Base-by-base conservation (phyloP, 108 stramenopile genomes). In the Pseudonitzschia delicatissima region DNA sequence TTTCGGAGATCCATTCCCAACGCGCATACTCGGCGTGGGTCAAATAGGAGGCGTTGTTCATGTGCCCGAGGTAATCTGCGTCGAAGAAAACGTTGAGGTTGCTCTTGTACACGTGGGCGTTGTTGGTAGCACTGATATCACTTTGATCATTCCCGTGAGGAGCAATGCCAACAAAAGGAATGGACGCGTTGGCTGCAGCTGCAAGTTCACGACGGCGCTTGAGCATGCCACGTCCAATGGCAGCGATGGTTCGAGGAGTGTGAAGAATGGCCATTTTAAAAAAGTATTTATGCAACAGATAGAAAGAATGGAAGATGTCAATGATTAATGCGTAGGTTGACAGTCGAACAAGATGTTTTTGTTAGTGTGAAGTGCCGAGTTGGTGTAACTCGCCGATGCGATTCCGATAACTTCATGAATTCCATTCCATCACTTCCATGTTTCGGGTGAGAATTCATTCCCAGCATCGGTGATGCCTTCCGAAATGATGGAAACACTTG, bases 41-140 rank as follows among this genome's bases (percentile, higher is more conserved):
- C 20, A 90, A 60, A 45, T 85, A 90, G 21, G 81, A 69, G 29
- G 88, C 88, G 62, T 90, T 87, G 58, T 90, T 90, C 80, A 87
- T 71, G 49, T 90, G 88, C 35, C 73, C 69, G 65, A 85, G 49
- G 18, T 77, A 67, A 51, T 90, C 88, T 0, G 83, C 67, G 53
- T 90, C 88, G 62, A 87, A 83, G 20, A 87, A n/a, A 3, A 84
- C 84, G 4, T 80, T 77, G n/a, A 26, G 20, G 26, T 23, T n/a
- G 29, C 29, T 9, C 4, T 0, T 23, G 67, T 74, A 63, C 80
- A 84, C 32, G 74, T 53, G 60, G 81, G 70, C 17, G 73, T 48
- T 45, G 4, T 64, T 37, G 29, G 5, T 60, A 21, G 34, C 6
- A 18, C 35, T 42, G 11, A 2, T 23, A 18, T 15, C 25, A 18